A percentile compares a stretch with the other conserved stretches of the same genome.
Evolutionary conservation across 108 stramenopile species (phyloP).

Genomic region (Discostella pseudostelligera): DNA sequence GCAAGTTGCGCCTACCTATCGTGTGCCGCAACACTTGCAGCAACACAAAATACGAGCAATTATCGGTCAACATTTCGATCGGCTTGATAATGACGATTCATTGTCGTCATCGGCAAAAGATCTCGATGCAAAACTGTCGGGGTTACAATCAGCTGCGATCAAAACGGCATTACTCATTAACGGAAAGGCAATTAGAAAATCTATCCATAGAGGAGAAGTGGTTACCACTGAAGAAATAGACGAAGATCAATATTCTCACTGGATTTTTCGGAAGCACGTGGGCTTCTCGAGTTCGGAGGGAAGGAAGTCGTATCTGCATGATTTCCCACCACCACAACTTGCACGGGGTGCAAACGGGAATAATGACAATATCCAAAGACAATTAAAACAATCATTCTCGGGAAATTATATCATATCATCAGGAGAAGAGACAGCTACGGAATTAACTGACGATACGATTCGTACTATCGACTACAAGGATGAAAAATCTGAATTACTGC

Average conservation of each 20-base stretch:
- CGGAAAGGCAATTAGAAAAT: background rate
- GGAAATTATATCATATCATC: background rate
- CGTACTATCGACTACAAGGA: background rate
- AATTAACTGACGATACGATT: too few species aligned
- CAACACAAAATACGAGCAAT: background rate
- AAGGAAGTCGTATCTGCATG: background rate
- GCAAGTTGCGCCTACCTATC: background rate
- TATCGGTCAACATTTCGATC: background rate
- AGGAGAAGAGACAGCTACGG: background rate
- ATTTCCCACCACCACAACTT: background rate
- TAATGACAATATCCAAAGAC: background rate
- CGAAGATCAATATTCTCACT: conserved; percentile 20
- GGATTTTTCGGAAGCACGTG: conserved; percentile 39
- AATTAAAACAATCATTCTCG: background rate
- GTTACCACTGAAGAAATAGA: conserved; percentile 14
- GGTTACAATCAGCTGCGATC: conserved; percentile 30
- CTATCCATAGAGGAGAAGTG: background rate
- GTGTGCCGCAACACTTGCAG: background rate
- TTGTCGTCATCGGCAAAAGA: background rate
- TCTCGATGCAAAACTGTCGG: conserved; percentile 31
- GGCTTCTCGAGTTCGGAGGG: conserved; percentile 13
- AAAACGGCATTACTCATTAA: conserved; percentile 31
- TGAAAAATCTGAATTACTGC: conserved; percentile 23
- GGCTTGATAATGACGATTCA: background rate
- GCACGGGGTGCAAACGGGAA: too few species aligned